Conservation (phyloP, 2,329 filamentous ascomycete genomes). For the Bisporella sp. region DNA sequence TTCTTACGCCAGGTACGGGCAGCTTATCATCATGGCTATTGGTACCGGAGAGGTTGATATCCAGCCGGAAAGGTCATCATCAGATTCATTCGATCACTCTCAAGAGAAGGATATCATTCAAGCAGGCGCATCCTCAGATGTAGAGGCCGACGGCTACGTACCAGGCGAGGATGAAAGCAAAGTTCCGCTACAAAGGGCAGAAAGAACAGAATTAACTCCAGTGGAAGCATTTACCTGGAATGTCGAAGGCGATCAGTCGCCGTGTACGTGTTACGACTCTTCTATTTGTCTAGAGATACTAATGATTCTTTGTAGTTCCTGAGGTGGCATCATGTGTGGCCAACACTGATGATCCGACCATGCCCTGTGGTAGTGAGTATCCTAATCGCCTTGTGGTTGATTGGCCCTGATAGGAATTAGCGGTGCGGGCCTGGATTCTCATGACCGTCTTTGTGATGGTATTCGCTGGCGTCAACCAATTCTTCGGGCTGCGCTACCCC, state of each 20-base stretch:
- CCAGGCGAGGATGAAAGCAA: background rate
- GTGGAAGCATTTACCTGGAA: conserved; percentile 31
- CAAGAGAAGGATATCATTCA: background rate
- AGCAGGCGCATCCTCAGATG: background rate
- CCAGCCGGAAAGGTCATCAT: background rate
- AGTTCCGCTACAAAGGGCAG: conserved; percentile 12
- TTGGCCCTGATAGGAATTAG: background rate
- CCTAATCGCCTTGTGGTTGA: too few species aligned
- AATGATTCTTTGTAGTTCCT: conserved; percentile 22
- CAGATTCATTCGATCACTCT: background rate
- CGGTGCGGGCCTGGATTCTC: conserved; percentile 58
- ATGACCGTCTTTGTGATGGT: conserved; percentile 29
- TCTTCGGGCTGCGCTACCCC: conserved; percentile 17
- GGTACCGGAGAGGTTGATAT: background rate
- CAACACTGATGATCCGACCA: conserved; percentile 20
- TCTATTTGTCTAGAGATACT: background rate
- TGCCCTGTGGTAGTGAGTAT: background rate
- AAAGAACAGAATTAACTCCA: conserved; percentile 27
- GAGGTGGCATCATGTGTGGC: conserved; percentile 31
- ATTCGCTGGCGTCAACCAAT: conserved; percentile 13
- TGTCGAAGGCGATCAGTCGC: conserved; percentile 31
- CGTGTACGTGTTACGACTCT: conserved; percentile 21
- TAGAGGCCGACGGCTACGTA: background rate
- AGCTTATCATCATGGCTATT: too few species aligned
- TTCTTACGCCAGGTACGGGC: too few species aligned